Evolutionary conservation across 2,329 filamentous ascomycete genomes (phyloP).

Genomic region (Fusarium sp.): DNA sequence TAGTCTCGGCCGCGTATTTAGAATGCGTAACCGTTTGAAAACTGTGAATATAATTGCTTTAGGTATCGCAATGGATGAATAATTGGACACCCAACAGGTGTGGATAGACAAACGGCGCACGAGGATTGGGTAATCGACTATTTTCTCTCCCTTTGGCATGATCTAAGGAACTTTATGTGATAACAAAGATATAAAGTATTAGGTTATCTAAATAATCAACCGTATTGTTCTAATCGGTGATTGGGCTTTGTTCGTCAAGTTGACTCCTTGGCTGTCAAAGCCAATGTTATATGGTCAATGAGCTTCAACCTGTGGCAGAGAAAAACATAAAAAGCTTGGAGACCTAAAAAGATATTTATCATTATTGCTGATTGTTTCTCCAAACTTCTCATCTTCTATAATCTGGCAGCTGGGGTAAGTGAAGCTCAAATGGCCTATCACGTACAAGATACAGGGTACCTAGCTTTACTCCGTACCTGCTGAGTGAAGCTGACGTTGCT

Average conservation of each 20-base stretch:
- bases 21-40: not conserved
- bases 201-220: not conserved
- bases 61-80: not conserved
- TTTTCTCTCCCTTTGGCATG: not conserved
- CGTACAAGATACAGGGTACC: not conserved
- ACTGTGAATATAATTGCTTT: not conserved
- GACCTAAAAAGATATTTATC: not conserved
- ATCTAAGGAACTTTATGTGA: not conserved
- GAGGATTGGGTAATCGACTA: not conserved
- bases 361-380: not conserved
- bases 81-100: not conserved
- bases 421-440: not conserved
- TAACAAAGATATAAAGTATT: not conserved
- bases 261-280: not conserved
- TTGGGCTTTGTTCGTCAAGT: not conserved
- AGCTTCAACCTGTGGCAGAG: not conserved
- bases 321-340: not conserved
- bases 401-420: not conserved
- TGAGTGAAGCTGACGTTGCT: constrained; percentile 5
- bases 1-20: not conserved
- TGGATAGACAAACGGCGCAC: not conserved
- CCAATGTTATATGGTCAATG: too few relatives aligned
- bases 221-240: not conserved
- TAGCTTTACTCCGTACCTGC: not conserved
- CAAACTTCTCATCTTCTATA: not conserved